Conservation (phyloP, 345 rosid species). For the Murraya koenigii region DNA sequence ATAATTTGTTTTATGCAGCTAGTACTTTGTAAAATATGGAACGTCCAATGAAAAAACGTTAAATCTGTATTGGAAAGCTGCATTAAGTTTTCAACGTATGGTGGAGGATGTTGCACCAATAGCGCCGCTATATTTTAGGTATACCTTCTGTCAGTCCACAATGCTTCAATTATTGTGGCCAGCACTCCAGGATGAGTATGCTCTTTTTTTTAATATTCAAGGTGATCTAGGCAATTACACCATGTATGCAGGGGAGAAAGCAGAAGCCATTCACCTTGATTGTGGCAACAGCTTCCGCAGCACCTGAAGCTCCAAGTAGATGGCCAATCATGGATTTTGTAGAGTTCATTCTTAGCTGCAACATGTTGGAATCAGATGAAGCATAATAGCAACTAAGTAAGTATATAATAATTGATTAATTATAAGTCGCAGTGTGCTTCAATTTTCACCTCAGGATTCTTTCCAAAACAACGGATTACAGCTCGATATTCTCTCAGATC, state of each 20-base stretch:
- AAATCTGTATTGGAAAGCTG: too few relatives aligned
- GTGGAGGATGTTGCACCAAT: too few relatives aligned
- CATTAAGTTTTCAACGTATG: too few relatives aligned
- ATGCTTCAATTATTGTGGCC: too few relatives aligned
- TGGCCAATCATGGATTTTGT: slow-evolving; percentile 51
- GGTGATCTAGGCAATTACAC: too few relatives aligned
- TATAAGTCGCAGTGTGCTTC: slow-evolving; percentile 14
- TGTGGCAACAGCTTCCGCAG: slow-evolving; percentile 40
- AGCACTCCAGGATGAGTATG: not conserved
- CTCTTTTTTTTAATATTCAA: not conserved
- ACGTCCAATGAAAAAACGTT: too few relatives aligned
- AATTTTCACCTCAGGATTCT: slow-evolving; percentile 34
- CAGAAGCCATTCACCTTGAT: slow-evolving; percentile 29
- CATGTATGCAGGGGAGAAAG: not conserved
- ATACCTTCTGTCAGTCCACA: too few relatives aligned
- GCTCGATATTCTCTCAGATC: slow-evolving; percentile 51
- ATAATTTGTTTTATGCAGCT: too few relatives aligned
- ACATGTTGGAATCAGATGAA: not conserved
- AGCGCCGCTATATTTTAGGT: too few relatives aligned
- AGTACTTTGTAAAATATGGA: too few relatives aligned
- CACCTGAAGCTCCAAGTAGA: slow-evolving; percentile 47
- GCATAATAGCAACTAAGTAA: not conserved
- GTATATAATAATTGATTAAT: too few relatives aligned
- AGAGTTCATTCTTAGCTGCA: slow-evolving; percentile 42
- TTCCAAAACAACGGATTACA: slow-evolving; percentile 41